Percentiles rank a stretch among this genome's conserved stretches.
Conservation (phyloP, 163 green algal genomes). For the Chlorella variabilis region DNA sequence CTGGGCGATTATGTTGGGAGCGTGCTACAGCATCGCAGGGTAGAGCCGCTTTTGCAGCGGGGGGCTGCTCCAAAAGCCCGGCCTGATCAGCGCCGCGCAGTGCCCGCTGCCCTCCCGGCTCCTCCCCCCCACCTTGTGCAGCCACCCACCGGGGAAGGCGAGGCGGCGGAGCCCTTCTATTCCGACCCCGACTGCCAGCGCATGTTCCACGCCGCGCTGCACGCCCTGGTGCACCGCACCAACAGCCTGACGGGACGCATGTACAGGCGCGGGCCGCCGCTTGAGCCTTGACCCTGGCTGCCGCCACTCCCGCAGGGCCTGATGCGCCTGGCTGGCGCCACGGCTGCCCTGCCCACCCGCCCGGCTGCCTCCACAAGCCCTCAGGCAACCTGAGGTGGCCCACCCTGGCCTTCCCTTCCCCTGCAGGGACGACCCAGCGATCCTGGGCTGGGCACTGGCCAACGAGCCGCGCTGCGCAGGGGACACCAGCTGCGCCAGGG, state of each 20-base stretch:
- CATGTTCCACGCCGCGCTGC: constrained; percentile 52
- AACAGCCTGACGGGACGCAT: constrained; percentile 53
- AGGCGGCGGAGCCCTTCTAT: constrained; percentile 55
- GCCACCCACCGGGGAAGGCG: neutral
- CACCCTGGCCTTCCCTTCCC: too few species aligned
- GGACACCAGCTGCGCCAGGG: constrained; percentile 45
- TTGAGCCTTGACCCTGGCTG: too few species aligned
- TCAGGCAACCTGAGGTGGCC: too few species aligned
- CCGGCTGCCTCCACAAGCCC: too few species aligned
- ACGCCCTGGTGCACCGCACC: constrained; percentile 39
- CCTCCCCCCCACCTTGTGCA: too few species aligned
- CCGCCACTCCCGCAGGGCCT: too few species aligned
- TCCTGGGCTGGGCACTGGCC: constrained; percentile 59
- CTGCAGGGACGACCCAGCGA: constrained; percentile 64
- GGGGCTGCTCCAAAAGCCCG: too few species aligned
- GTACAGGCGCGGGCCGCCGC: constrained; percentile 46
- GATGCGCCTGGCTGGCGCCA: too few species aligned
- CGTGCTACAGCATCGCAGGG: too few species aligned
- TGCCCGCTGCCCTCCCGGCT: neutral
- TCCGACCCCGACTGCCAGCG: constrained; percentile 51
- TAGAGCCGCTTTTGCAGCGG: too few species aligned
- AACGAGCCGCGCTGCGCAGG: constrained; percentile 63
- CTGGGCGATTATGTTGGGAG: too few species aligned
- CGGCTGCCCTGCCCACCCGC: too few species aligned
- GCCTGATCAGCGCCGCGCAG: neutral